Conservation (phyloP, 2,329 filamentous ascomycete species). For the Reticulascus tulasneorum region DNA sequence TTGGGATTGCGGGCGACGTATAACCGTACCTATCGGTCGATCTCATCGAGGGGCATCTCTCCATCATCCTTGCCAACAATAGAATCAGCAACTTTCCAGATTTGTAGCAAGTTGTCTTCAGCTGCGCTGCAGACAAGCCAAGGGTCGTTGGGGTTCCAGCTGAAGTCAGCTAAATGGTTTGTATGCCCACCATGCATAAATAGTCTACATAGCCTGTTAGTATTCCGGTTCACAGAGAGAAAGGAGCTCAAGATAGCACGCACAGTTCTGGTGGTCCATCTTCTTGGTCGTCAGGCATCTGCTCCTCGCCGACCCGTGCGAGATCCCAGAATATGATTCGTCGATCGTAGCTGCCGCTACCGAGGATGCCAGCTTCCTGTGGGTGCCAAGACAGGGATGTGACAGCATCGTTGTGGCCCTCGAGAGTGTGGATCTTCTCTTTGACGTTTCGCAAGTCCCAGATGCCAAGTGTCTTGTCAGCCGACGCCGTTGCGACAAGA, state of each 20-base stretch:
- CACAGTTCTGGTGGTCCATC: constrained; percentile 93
- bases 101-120: constrained; percentile 94
- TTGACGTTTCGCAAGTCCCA: constrained; percentile 94
- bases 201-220: constrained; percentile 48
- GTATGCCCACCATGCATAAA: constrained; percentile 99
- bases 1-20: no score
- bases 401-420: constrained; percentile 84
- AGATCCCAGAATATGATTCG: constrained; percentile 97
- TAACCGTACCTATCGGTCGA: constrained; percentile 63
- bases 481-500: constrained; percentile 86
- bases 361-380: constrained; percentile 80
- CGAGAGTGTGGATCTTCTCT: constrained; percentile 82
- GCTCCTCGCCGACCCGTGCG: constrained; percentile 86
- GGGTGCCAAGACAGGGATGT: constrained; percentile 96
- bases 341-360: constrained; percentile 87
- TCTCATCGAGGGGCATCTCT: constrained; percentile 71
- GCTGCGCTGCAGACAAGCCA: constrained; percentile 96
- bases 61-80: constrained; percentile 76
- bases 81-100: constrained; percentile 83
- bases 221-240: not conserved
- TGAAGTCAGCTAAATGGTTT: constrained; percentile 93
- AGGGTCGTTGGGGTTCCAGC: constrained; percentile 94
- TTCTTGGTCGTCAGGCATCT: constrained; percentile 89
- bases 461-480: constrained; percentile 89
- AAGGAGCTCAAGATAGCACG: not conserved